Evolutionary conservation across 805 yeast species (phyloP).

Genomic region (Hanseniaspora lindneri): DNA sequence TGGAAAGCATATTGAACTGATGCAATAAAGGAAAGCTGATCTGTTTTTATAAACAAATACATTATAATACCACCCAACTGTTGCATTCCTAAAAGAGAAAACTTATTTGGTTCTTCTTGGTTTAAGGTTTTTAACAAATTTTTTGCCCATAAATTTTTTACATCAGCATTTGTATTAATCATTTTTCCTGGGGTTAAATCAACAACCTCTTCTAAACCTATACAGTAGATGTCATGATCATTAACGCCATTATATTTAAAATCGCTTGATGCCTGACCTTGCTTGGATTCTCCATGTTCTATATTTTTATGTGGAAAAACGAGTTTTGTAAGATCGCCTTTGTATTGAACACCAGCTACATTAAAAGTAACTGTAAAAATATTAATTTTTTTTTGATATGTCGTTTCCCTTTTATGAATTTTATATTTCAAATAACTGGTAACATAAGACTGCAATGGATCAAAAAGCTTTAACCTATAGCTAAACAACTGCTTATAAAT

Average conservation of each 20-base stretch:
- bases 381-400: conserved; percentile 46
- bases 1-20: conserved; percentile 61
- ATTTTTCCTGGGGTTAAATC: conserved; percentile 76
- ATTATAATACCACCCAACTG: conserved; percentile 78
- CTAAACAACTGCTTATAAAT: conserved; percentile 20
- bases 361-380: conserved; percentile 81
- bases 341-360: conserved; percentile 56
- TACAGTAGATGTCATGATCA: conserved; percentile 50
- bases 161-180: conserved; percentile 59
- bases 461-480: conserved; percentile 55
- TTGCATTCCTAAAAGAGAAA: conserved; percentile 54
- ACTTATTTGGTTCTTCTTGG: conserved; percentile 31
- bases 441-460: conserved; percentile 79
- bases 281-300: neutral
- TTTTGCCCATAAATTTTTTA: conserved; percentile 53
- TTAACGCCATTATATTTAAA: conserved; percentile 27
- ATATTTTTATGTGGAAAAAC: conserved; percentile 46
- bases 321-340: conserved; percentile 61
- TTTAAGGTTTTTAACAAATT: conserved; percentile 41
- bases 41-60: conserved; percentile 52
- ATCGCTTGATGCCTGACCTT: conserved; percentile 22
- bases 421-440: conserved; percentile 45
- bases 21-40: conserved; percentile 40
- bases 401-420: conserved; percentile 37
- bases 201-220: conserved; percentile 83